Evolutionary conservation across 2,329 filamentous ascomycete genomes (phyloP).

Genomic region (Thermoascus crustaceus): DNA sequence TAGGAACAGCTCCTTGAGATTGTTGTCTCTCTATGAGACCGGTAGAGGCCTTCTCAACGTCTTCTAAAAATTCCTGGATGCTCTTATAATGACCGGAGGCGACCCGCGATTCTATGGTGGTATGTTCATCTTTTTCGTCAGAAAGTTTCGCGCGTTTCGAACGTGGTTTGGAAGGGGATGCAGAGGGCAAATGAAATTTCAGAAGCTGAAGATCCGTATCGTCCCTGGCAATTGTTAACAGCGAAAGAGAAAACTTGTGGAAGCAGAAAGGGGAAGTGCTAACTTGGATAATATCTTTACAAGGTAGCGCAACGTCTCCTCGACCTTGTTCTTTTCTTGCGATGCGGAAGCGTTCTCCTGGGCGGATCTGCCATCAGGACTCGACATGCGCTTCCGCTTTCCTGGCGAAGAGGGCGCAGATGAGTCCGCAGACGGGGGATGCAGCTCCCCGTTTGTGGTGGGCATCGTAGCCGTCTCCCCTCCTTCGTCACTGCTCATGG

Average conservation of each 20-base stretch:
- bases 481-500: constrained; percentile 33
- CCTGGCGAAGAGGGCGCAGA: constrained; percentile 26
- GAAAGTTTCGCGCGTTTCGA: constrained; percentile 37
- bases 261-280: constrained; percentile 3
- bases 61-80: constrained; percentile 34
- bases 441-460: constrained; percentile 27
- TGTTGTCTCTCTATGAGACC: constrained; percentile 31
- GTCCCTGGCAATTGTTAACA: constrained; percentile 26
- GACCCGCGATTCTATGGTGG: constrained; percentile 33
- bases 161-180: constrained; percentile 30
- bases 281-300: constrained; percentile 27
- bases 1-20: constrained; percentile 19
- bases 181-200: constrained; percentile 28
- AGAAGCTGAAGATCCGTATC: constrained; percentile 38
- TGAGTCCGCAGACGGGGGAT: constrained; percentile 20
- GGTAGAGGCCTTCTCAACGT: constrained; percentile 33
- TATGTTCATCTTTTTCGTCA: constrained; percentile 23
- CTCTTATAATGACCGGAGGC: constrained; percentile 30
- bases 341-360: constrained; percentile 18
- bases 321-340: constrained; percentile 22
- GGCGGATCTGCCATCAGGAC: constrained; percentile 22
- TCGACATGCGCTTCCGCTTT: constrained; percentile 35
- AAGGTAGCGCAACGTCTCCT: constrained; percentile 29
- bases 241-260: constrained; percentile 7
- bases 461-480: constrained; percentile 22